Base-by-base conservation (phyloP, 163 green algal species). In the Coccomyxa subellipsoidea region DNA sequence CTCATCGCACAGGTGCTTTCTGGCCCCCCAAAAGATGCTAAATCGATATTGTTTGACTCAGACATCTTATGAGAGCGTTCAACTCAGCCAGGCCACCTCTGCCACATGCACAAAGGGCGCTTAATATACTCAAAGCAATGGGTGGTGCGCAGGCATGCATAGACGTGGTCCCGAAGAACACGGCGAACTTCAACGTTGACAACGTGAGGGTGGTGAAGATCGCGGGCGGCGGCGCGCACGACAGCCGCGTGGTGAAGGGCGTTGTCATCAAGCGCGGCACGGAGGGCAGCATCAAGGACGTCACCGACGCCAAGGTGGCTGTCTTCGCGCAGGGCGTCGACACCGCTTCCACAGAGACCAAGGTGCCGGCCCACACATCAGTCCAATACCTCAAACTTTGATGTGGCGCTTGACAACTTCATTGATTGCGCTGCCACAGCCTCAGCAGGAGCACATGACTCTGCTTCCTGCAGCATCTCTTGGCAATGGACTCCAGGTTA, bases 181-280 rank as follows among this genome's bases (percentile, higher is more conserved):
- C 93, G 0, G 76, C 90, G 84, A 98, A 98, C 89, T 99, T 99
- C 92, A 98, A 98, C 81, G 96, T 99, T 40, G 97, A 99, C 91
- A 98, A 99, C 82, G 97, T 99, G 82, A 92, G 97, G 25, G 93
- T 98, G 77, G 90, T 94, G 75, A 99, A 99, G 90, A 94, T 99
- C 80, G 66, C 88, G 53, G 94, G 94, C 38, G 88, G 82, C 29
- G 84, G 87, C 12, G 38, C 94, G 29, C 36, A 85, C 70, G 88
- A 94, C 84, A 91, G 31, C 31, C 37, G 38, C 1, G 78, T 59
- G 15, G 87, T 97, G 27, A 87, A 92, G 84, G 96, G 96, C 82
- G 92, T 99, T 88, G 93, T 99, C 77, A 88, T 99, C 34, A 95
- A 94, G 85, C 90, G 94, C 21, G 92, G 94, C 78, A 88, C 93